Conservation (phyloP, 176 grass and related monocot genomes). For the Lolium rigidum region DNA sequence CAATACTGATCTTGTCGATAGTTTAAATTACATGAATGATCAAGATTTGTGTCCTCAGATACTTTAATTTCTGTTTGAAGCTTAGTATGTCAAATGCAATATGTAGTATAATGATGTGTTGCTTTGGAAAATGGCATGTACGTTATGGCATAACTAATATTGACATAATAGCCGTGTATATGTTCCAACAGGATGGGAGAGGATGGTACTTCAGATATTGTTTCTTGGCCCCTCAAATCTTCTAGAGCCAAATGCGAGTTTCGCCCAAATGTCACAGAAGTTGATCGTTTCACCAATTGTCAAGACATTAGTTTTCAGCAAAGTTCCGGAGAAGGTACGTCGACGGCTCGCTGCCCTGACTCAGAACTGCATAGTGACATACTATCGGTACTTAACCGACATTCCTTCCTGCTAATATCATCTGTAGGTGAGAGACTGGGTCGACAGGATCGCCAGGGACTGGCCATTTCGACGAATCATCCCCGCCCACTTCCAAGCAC, state of each 20-base stretch:
- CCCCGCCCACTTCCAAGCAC: conserved; percentile 71
- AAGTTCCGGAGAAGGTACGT: conserved; percentile 93
- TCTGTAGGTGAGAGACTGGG: conserved; percentile 79
- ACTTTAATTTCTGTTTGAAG: conserved; percentile 15
- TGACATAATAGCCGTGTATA: not conserved
- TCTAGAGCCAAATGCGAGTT: conserved; percentile 81
- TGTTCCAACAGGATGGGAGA: conserved; percentile 79
- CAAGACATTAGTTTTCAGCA: conserved; percentile 94
- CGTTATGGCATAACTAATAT: not conserved
- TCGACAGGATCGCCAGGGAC: conserved; percentile 65
- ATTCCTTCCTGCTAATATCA: not conserved
- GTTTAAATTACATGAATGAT: not conserved
- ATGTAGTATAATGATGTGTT: not conserved
- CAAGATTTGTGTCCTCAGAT: not conserved
- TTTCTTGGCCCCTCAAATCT: conserved; percentile 97
- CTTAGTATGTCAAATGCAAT: not conserved
- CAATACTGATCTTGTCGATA: not conserved
- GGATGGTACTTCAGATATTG: conserved; percentile 95
- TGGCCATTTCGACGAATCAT: conserved; percentile 74
- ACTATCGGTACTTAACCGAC: not conserved
- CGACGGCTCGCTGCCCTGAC: not conserved
- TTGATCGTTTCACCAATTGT: conserved; percentile 96
- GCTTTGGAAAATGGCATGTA: not conserved
- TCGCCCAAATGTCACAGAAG: conserved; percentile 94
- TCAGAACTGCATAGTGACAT: not conserved